Evolutionary conservation across 139 green algal genomes (phyloP).

Genomic region (Cymbomonas tetramitiformis): DNA sequence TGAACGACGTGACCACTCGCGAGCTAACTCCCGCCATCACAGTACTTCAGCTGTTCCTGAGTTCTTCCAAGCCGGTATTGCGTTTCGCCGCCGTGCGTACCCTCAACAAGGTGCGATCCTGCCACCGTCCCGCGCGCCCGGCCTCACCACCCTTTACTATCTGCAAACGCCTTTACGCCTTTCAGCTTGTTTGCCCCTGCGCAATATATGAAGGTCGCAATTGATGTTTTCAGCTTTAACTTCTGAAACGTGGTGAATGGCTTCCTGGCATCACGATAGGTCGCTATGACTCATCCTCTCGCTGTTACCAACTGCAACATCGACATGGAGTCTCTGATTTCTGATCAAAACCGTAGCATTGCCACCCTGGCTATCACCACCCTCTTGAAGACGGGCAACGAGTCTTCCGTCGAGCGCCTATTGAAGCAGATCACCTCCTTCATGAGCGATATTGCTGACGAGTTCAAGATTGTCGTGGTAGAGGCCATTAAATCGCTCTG

Average conservation of each 20-base stretch:
- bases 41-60: constrained; percentile 95
- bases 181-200: too few relatives aligned
- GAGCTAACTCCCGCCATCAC: constrained; percentile 90
- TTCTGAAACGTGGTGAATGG: too few relatives aligned
- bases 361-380: constrained; percentile 97
- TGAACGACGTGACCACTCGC: constrained; percentile 68
- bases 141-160: too few relatives aligned
- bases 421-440: constrained; percentile 96
- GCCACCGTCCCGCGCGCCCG: too few relatives aligned
- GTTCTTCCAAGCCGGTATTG: constrained; percentile 84
- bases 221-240: too few relatives aligned
- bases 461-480: constrained; percentile 98
- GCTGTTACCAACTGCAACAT: constrained; percentile 96
- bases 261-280: too few relatives aligned
- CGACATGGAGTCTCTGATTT: constrained; percentile 94
- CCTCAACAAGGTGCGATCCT: constrained; percentile 83
- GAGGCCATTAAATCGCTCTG: constrained; percentile 85
- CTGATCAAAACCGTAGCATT: constrained; percentile 82
- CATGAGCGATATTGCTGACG: constrained; percentile 93
- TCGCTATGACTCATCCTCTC: constrained; percentile 83
- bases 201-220: too few relatives aligned
- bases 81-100: constrained; percentile 81
- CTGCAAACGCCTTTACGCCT: too few relatives aligned
- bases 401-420: constrained; percentile 87
- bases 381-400: constrained; percentile 95